Conservation (phyloP, 163 green algal genomes). For the Prototheca cutis region DNA sequence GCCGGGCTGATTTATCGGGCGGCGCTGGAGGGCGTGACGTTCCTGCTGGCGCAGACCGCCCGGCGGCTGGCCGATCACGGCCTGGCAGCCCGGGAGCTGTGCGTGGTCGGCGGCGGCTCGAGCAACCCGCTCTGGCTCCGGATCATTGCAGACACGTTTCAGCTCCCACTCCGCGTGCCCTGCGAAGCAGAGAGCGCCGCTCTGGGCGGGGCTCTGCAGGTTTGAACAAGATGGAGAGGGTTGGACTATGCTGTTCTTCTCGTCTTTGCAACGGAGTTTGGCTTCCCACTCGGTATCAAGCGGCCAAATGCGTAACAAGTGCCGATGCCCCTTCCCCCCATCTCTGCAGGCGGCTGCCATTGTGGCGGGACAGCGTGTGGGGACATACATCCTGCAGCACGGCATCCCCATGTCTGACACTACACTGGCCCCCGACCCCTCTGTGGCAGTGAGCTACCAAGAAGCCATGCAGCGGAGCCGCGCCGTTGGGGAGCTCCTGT, state of each 20-base stretch:
- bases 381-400: background rate
- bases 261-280: no score
- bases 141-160: slow-evolving; percentile 74
- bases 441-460: background rate
- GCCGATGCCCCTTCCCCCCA: no score
- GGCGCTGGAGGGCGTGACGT: slow-evolving; percentile 70
- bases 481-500: background rate
- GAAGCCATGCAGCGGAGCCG: background rate
- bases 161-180: slow-evolving; percentile 47
- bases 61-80: slow-evolving; percentile 17
- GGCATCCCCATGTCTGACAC: background rate
- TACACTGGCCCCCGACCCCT: background rate
- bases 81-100: slow-evolving; percentile 42
- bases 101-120: slow-evolving; percentile 74
- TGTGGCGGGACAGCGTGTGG: background rate
- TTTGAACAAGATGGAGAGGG: no score
- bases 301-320: no score
- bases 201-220: slow-evolving; percentile 76
- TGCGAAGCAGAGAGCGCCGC: slow-evolving; percentile 71
- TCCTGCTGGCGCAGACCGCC: slow-evolving; percentile 54
- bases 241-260: no score
- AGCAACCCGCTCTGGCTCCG: slow-evolving; percentile 67
- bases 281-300: no score
- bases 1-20: slow-evolving; percentile 70
- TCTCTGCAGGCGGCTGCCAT: background rate